These are phyloP conservation scores for Isabelozyma rhagii DNA, from an alignment of 805 yeast genomes.

Conservation along the genomic window DNA sequence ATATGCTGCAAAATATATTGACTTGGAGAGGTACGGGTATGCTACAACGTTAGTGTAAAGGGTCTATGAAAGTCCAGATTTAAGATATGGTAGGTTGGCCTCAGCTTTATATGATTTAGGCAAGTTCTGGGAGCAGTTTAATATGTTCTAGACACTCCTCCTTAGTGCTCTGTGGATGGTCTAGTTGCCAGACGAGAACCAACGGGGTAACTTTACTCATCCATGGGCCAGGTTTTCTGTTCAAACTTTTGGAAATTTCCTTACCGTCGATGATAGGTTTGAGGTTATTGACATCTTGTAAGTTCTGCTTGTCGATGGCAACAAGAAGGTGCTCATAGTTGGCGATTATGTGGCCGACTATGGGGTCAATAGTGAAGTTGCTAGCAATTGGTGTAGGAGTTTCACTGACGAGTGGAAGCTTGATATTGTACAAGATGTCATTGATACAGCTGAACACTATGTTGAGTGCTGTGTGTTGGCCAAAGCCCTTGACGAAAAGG, in stretches of 20 bases:
- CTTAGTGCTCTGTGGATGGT: constrained; percentile 54
- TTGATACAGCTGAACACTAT: constrained; percentile 34
- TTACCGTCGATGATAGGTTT: constrained; percentile 80
- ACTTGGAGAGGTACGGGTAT: not conserved
- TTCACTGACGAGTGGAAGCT: not conserved
- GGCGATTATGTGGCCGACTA: constrained; percentile 5
- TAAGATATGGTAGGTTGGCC: no score
- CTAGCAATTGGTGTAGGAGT: not conserved
- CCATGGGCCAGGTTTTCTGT: constrained; percentile 85
- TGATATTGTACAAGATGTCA: constrained; percentile 17
- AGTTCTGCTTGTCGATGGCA: constrained; percentile 25
- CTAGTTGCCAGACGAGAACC: constrained; percentile 74
- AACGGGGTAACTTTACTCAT: constrained; percentile 54
- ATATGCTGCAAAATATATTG: not conserved
- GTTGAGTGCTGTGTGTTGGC: constrained; percentile 47
- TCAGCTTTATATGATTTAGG: no score
- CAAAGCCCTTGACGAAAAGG: constrained; percentile 50
- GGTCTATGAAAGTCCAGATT: no score
- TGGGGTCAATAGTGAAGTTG: not conserved
- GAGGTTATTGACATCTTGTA: constrained; percentile 44
- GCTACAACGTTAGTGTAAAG: no score
- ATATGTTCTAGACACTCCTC: constrained; percentile 55
- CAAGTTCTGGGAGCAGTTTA: constrained; percentile 12
- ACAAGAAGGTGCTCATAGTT: constrained; percentile 31
- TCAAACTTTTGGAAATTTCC: constrained; percentile 48